Conservation (phyloP, 2,329 filamentous ascomycete species). For the Aspergillus persii region DNA sequence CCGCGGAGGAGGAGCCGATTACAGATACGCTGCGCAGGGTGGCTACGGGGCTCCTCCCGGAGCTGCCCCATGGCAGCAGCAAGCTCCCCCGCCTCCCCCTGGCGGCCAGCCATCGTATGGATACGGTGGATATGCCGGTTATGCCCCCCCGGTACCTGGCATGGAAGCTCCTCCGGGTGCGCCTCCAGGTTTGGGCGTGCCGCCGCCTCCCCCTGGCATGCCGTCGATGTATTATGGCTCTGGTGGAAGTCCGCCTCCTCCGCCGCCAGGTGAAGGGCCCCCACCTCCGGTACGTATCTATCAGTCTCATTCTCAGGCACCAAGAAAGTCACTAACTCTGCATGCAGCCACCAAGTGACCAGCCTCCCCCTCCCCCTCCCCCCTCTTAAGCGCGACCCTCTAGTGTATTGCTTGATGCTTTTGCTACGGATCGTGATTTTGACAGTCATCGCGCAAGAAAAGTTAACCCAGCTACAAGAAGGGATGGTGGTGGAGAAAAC, state of each 20-base stretch:
- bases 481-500: neutral
- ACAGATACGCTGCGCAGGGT: slow-evolving; percentile 38
- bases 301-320: too few species aligned
- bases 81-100: slow-evolving; percentile 43
- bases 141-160: slow-evolving; percentile 42
- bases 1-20: slow-evolving; percentile 45
- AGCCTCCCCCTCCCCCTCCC: slow-evolving; percentile 63
- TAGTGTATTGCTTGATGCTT: neutral
- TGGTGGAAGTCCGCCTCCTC: slow-evolving; percentile 38
- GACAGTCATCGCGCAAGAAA: neutral
- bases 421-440: neutral
- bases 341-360: slow-evolving; percentile 50
- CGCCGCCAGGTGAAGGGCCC: slow-evolving; percentile 42
- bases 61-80: slow-evolving; percentile 64
- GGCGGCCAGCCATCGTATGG: slow-evolving; percentile 51
- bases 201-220: slow-evolving; percentile 48
- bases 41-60: slow-evolving; percentile 44
- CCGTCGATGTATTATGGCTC: slow-evolving; percentile 39
- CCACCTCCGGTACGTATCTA: slow-evolving; percentile 40
- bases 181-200: slow-evolving; percentile 42
- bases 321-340: slow-evolving; percentile 18
- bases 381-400: slow-evolving; percentile 26
- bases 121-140: slow-evolving; percentile 54
- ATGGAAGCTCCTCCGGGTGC: slow-evolving; percentile 56
- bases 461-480: neutral